phyloP scores from a whole-genome alignment of 2,329 filamentous ascomycete genomes.

The Claviceps cyperi region DNA sequence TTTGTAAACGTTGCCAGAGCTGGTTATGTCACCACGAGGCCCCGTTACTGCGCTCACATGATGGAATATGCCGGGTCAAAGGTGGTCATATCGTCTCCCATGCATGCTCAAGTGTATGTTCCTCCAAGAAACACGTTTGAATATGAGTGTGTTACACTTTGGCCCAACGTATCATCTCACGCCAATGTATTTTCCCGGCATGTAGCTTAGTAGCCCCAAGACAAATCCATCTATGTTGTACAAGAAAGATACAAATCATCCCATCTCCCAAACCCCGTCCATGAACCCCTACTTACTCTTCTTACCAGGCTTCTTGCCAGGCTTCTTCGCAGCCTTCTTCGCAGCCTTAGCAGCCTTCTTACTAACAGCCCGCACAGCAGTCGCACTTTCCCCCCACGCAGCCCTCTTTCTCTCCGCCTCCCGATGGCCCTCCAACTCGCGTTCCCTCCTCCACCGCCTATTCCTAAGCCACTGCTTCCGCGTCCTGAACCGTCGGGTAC shows the following conservation, averaged over 20 bases:
- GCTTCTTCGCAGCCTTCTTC: conserved; percentile 22
- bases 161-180: not conserved
- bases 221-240: not conserved
- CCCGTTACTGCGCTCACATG: no score
- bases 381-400: conserved; percentile 16
- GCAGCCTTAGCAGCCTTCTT: conserved; percentile 23
- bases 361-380: conserved; percentile 16
- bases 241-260: not conserved
- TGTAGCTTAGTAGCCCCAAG: not conserved
- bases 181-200: not conserved
- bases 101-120: no score
- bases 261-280: not conserved
- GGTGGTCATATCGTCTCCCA: no score
- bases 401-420: conserved; percentile 21
- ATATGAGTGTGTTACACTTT: no score
- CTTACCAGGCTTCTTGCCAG: conserved; percentile 22
- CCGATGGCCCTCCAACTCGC: conserved; percentile 26
- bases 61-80: no score
- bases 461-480: conserved; percentile 34
- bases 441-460: conserved; percentile 27
- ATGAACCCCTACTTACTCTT: conserved; percentile 14
- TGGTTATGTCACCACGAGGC: no score
- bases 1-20: no score
- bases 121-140: no score
- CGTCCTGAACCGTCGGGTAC: conserved; percentile 34